phyloP scores from a whole-genome alignment of 352 stramenopile species.

The Phytophthora multivora region DNA sequence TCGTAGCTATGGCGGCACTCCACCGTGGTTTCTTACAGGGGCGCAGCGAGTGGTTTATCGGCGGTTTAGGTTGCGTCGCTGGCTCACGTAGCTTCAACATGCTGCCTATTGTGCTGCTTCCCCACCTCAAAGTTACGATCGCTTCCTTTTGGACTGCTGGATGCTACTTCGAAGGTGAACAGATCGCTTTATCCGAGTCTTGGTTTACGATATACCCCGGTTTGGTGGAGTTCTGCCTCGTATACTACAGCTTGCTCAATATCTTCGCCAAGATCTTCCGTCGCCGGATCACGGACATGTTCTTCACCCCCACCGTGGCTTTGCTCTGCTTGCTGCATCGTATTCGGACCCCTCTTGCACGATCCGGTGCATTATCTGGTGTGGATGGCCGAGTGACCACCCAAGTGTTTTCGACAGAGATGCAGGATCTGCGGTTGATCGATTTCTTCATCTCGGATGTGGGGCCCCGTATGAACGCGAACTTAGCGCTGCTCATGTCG shows the following conservation, averaged over 20 bases:
- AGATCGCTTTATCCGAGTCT: conserved; percentile 42
- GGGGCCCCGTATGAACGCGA: conserved; percentile 36
- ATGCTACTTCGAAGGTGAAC: conserved; percentile 51
- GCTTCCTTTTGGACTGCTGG: conserved; percentile 49
- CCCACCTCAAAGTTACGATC: conserved; percentile 44
- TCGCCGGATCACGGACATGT: conserved; percentile 36
- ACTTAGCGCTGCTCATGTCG: conserved; percentile 40
- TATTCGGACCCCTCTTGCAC: conserved; percentile 25
- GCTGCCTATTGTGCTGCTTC: conserved; percentile 46
- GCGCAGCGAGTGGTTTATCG: conserved; percentile 29
- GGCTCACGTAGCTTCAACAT: conserved; percentile 47
- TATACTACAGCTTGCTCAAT: conserved; percentile 57
- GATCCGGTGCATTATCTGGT: conserved; percentile 8
- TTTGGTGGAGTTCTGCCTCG: conserved; percentile 41
- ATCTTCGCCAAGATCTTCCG: conserved; percentile 41
- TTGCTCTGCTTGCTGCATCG: conserved; percentile 44
- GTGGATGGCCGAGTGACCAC: conserved; percentile 44
- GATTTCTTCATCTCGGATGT: conserved; percentile 44
- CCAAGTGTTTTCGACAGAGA: conserved; percentile 30
- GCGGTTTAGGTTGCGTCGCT: conserved; percentile 44
- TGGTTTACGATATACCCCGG: conserved; percentile 58
- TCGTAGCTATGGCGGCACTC: conserved; percentile 46
- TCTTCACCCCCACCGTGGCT: conserved; percentile 46
- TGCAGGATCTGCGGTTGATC: conserved; percentile 33
- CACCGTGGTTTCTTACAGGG: conserved; percentile 31